Conservation (phyloP, 1,284 basidiomycete genomes). For the Trichosporon coremiiforme region DNA sequence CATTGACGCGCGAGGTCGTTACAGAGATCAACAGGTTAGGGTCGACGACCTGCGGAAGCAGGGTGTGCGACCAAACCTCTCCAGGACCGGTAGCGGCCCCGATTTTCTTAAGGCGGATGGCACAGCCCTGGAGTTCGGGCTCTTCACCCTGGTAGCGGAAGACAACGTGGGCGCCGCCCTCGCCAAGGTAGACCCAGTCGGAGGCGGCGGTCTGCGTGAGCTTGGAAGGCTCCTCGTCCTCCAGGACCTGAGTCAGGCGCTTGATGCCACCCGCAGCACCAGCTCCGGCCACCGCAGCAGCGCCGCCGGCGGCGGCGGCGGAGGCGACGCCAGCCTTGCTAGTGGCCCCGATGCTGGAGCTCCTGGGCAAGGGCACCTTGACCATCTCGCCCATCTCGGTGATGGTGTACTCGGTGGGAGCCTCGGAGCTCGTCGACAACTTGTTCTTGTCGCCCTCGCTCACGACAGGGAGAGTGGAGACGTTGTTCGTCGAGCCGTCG, state of each 20-base stretch:
- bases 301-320: constrained; percentile 4
- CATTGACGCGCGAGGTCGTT: constrained; percentile 61
- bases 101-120: constrained; percentile 61
- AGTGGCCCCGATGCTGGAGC: not conserved
- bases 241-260: constrained; percentile 10
- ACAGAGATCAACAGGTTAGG: constrained; percentile 63
- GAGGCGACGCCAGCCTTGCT: not conserved
- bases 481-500: constrained; percentile 10
- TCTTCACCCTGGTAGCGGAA: constrained; percentile 71
- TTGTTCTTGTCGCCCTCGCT: constrained; percentile 13
- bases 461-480: constrained; percentile 1
- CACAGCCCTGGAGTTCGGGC: constrained; percentile 64
- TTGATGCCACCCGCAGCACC: not conserved
- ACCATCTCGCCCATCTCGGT: constrained; percentile 46
- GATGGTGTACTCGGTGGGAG: constrained; percentile 41
- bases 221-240: constrained; percentile 18
- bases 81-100: constrained; percentile 14
- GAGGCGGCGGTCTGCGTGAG: constrained; percentile 45
- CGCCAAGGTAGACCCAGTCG: constrained; percentile 81
- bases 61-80: constrained; percentile 37
- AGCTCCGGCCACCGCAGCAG: not conserved
- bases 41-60: constrained; percentile 61
- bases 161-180: constrained; percentile 86
- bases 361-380: constrained; percentile 30
- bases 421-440: constrained; percentile 31